Evolutionary conservation across 257 asterid species (phyloP).

Genomic region (Voacanga thouarsii): DNA sequence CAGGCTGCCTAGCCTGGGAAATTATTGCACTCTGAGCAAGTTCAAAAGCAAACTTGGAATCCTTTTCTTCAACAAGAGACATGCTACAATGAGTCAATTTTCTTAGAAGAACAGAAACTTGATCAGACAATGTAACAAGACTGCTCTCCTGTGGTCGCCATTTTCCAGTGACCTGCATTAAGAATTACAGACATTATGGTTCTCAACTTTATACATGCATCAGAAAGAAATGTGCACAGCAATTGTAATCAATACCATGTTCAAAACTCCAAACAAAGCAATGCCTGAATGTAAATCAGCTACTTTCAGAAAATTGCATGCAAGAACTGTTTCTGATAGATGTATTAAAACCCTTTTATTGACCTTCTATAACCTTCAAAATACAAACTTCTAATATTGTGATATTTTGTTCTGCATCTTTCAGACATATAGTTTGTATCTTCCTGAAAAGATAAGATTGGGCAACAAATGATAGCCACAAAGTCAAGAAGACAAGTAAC

Average conservation of each 20-base stretch:
- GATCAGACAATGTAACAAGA: constrained; percentile 29
- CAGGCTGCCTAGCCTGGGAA: constrained; percentile 26
- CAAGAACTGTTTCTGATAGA: not conserved
- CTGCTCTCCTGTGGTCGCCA: constrained; percentile 12
- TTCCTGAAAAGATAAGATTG: not conserved
- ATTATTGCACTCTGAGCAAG: constrained; percentile 40
- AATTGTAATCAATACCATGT: not conserved
- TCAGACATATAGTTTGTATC: not conserved
- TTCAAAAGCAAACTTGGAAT: constrained; percentile 37
- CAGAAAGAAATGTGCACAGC: not conserved
- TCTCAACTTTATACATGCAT: not conserved
- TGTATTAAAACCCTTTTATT: not conserved
- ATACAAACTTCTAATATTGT: not conserved
- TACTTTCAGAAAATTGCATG: not conserved
- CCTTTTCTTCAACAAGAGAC: constrained; percentile 27
- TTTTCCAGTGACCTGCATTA: constrained; percentile 47
- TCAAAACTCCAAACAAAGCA: not conserved
- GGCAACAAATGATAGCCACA: not conserved
- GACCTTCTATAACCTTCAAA: not conserved
- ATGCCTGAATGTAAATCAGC: not conserved
- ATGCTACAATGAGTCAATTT: constrained; percentile 21
- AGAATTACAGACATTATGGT: not conserved
- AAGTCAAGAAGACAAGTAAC: not conserved
- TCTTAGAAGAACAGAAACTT: constrained; percentile 36
- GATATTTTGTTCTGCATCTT: not conserved